Evolutionary conservation across 768 basidiomycete genomes (phyloP), one percentile per base, ranked within the genome.

Genomic region (Strobilomyces echinocephalus): DNA sequence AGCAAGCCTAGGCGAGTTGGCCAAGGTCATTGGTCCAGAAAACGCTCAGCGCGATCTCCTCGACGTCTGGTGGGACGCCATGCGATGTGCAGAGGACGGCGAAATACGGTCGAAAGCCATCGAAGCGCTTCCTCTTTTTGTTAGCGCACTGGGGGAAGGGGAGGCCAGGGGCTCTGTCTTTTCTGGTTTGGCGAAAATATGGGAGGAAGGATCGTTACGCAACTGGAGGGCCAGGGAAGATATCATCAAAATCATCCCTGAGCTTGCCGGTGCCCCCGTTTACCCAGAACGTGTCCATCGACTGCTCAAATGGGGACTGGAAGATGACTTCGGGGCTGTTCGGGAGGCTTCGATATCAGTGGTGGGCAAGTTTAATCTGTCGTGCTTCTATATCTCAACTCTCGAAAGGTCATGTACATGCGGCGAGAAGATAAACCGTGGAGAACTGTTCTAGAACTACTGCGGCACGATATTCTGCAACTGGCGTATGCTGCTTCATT

Each of bases 1-100:
- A 4, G 92, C 95, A 1, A 90, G 90, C 52, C 65, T 95, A 14
- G 94, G 94, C 47, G 93, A 94, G 68, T 72, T 97, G 44, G 93
- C 93, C 20, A 85, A 83, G 63, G 85, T 97, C 50, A 79, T 97
- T 35, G 91, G 91, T 0, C 74, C 78, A 30, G 82, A 84, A 33
- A 75, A 87, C 56, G 78, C 91, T 1, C 73, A 75, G 45, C 67
- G 69, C 39, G 91, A 94, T 66, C 73, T 98, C 40, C 61, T 94
- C 48, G 76, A 76, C 3, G 77, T 93, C 40, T 95, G 85, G 84
- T 79, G 78, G 73, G 79, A 80, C 33, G 75, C 75, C 31, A 72
- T 87, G 55, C 69, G 72, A 36, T 73, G 70, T 46, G 74, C 79
- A 16, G 83, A 81, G 10, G 89, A 89, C 49, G 66, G 65, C 26